Conservation (phyloP, 2,329 filamentous ascomycete genomes). For the Cladophialophora bantiana region DNA sequence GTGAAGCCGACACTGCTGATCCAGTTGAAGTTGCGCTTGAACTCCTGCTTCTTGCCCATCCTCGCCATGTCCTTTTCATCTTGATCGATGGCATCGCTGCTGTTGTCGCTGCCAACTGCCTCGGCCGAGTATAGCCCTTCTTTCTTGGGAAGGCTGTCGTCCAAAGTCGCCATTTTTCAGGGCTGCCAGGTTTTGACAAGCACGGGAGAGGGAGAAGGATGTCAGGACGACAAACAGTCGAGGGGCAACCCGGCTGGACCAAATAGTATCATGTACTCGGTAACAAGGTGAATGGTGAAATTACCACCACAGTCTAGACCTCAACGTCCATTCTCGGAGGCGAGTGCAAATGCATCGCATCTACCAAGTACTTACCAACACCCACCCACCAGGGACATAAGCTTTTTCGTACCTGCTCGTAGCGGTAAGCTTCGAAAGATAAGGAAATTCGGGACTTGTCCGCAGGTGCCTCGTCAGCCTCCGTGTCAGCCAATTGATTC, state of each 20-base stretch:
- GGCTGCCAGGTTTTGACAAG: background rate
- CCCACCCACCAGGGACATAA: background rate
- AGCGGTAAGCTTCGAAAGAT: constrained; percentile 1
- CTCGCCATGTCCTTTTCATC: constrained; percentile 22
- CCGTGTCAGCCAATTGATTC: background rate
- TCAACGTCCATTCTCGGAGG: background rate
- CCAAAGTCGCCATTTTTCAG: background rate
- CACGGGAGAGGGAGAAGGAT: background rate
- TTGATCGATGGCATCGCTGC: constrained; percentile 14
- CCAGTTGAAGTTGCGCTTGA: constrained; percentile 26
- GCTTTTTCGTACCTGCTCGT: background rate
- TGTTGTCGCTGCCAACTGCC: background rate
- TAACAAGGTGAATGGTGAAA: background rate
- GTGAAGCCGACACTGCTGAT: constrained; percentile 26
- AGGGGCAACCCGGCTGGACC: background rate
- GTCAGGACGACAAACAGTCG: background rate
- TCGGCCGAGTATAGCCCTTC: constrained; percentile 4
- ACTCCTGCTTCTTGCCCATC: constrained; percentile 28
- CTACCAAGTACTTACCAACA: background rate
- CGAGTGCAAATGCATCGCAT: background rate
- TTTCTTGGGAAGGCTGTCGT: background rate
- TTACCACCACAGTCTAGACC: background rate
- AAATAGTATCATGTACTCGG: background rate
- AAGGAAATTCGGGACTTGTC: constrained; percentile 5
- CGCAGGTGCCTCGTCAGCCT: background rate